Evolutionary conservation across 805 yeast genomes (phyloP).

Genomic region (Candida saitoana): DNA sequence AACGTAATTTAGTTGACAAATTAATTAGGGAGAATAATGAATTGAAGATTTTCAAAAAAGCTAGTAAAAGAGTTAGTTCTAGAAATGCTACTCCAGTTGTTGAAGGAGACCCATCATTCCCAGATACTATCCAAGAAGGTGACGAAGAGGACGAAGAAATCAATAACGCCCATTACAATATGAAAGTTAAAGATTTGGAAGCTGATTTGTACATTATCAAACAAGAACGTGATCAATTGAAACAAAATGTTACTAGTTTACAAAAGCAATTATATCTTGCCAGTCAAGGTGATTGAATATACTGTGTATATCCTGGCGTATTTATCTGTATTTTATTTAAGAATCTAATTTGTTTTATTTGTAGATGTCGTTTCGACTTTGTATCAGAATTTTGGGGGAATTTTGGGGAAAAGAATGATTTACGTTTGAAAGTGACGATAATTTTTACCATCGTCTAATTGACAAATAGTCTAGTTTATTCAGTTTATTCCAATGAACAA

Average conservation of each 20-base stretch:
- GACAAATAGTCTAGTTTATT: background rate
- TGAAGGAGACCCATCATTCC: slow-evolving; percentile 17
- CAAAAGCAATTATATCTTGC: slow-evolving; percentile 51
- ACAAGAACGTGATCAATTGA: slow-evolving; percentile 80
- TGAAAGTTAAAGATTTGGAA: slow-evolving; percentile 75
- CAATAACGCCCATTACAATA: slow-evolving; percentile 55
- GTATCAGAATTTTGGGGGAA: background rate
- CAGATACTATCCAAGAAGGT: slow-evolving; percentile 18
- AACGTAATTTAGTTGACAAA: slow-evolving; percentile 51
- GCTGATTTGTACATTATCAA: slow-evolving; percentile 78
- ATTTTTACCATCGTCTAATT: background rate
- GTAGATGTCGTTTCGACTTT: background rate
- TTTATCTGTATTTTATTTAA: background rate
- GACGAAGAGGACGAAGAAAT: slow-evolving; percentile 25
- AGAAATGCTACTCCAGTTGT: slow-evolving; percentile 24
- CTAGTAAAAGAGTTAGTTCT: slow-evolving; percentile 33
- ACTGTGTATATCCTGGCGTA: background rate
- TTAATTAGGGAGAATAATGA: slow-evolving; percentile 68
- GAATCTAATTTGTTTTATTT: no score
- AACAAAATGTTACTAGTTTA: slow-evolving; percentile 52
- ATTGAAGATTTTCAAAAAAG: slow-evolving; percentile 49
- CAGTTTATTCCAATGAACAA: slow-evolving; percentile 12
- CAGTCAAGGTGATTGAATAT: slow-evolving; percentile 7
- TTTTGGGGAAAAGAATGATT: background rate
- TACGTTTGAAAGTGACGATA: no score